Evolutionary conservation across 2,329 filamentous ascomycete genomes (phyloP).

Genomic region (Beauveria rudraprayagi): DNA sequence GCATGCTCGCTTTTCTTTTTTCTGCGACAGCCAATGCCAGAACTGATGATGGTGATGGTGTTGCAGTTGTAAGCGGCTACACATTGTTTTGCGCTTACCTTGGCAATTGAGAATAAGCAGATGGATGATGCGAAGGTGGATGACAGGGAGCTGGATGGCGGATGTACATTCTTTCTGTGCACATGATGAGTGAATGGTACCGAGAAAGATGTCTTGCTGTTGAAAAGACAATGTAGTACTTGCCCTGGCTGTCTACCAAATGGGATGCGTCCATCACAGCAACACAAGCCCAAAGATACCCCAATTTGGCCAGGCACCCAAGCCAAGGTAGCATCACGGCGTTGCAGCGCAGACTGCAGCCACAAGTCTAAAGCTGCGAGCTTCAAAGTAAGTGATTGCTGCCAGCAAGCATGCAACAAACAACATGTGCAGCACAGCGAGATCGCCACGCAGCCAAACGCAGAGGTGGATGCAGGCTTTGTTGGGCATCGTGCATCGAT

Average conservation of each 20-base stretch:
- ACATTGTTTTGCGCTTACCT: not conserved
- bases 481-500: conserved; percentile 8
- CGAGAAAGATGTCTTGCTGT: not conserved
- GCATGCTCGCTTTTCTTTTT: conserved; percentile 5
- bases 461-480: conserved; percentile 1
- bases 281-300: not conserved
- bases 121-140: not conserved
- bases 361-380: conserved; percentile 4
- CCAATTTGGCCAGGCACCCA: not conserved
- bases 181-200: not conserved
- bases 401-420: conserved; percentile 2
- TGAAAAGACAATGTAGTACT: not conserved
- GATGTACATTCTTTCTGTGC: not conserved
- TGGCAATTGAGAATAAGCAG: not conserved
- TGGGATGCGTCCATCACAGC: not conserved
- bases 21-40: not conserved
- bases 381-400: not conserved
- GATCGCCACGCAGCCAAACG: conserved; percentile 2
- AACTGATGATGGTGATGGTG: not conserved
- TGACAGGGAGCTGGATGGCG: not conserved
- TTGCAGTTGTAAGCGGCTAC: not conserved
- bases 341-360: conserved; percentile 1
- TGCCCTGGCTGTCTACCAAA: not conserved
- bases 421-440: not conserved
- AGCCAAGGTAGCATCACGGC: conserved; percentile 1